These are phyloP conservation scores for Bryum argenteum DNA, from an alignment of 225 moss, liverwort and hornwort species.

Conservation along the genomic window DNA sequence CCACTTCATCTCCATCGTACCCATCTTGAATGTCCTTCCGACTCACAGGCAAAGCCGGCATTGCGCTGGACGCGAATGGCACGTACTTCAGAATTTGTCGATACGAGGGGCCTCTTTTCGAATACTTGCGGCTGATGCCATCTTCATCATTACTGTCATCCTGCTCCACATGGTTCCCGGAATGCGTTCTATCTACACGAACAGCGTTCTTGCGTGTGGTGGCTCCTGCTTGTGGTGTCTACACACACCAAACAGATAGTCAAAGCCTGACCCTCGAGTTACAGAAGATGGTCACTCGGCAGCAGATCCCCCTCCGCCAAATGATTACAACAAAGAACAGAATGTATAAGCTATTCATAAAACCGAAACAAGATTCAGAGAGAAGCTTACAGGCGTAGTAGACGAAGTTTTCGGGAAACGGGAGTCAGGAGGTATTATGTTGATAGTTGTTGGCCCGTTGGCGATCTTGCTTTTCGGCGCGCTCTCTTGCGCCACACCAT, in stretches of 20 bases:
- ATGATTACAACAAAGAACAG: not conserved
- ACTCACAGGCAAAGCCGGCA: conserved; percentile 63
- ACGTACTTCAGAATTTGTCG: conserved; percentile 73
- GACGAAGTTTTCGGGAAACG: conserved; percentile 54
- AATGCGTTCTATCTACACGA: conserved; percentile 65
- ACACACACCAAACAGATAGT: conserved; percentile 10
- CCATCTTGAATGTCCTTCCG: conserved; percentile 60
- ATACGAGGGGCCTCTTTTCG: conserved; percentile 75
- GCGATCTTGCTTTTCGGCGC: conserved; percentile 39
- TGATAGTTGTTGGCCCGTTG: conserved; percentile 47
- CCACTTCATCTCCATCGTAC: conserved; percentile 67
- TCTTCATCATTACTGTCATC: conserved; percentile 74
- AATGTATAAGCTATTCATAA: not conserved
- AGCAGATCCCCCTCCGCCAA: not conserved
- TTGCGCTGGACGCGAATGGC: conserved; percentile 77
- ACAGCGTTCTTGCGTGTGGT: conserved; percentile 79
- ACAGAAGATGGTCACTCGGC: not conserved
- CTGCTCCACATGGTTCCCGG: conserved; percentile 54
- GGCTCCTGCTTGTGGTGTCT: conserved; percentile 75
- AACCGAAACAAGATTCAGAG: not conserved
- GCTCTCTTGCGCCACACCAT: conserved; percentile 25
- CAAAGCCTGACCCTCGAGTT: not conserved
- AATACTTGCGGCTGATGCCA: conserved; percentile 77
- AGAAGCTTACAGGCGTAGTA: conserved; percentile 55
- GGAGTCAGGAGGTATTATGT: conserved; percentile 58